A percentile compares a stretch with the other conserved stretches of the same genome.
Evolutionary conservation across 2,329 filamentous ascomycete genomes (phyloP).

Genomic region (Alternaria novae-zelandiae): DNA sequence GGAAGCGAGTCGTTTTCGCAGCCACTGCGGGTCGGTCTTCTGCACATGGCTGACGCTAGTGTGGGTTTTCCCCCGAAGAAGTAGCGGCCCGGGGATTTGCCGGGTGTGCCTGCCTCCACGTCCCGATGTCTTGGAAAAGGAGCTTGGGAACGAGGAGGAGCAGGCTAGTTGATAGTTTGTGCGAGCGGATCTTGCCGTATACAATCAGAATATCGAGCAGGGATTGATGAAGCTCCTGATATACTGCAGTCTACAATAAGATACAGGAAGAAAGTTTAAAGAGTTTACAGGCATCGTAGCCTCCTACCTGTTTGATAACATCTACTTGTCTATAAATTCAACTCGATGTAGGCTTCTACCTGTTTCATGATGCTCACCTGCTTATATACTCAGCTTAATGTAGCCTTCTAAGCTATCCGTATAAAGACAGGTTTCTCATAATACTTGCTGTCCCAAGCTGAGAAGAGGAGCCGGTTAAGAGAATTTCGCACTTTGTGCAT

Average conservation of each 20-base stretch:
- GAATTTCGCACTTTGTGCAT: neutral
- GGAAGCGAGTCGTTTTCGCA: constrained; percentile 9
- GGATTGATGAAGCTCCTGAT: neutral
- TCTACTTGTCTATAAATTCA: neutral
- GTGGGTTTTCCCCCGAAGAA: neutral
- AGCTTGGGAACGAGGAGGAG: no score
- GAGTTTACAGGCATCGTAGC: neutral
- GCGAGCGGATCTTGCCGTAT: no score
- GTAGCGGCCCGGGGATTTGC: neutral
- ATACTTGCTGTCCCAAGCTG: neutral
- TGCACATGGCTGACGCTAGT: constrained; percentile 3
- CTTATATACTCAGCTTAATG: neutral
- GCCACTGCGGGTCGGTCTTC: neutral
- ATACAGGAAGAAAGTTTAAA: neutral
- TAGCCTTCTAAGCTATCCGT: neutral
- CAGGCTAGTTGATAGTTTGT: no score
- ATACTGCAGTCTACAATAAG: neutral
- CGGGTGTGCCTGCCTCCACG: neutral
- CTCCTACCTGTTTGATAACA: neutral
- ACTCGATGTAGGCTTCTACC: neutral
- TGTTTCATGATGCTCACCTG: neutral
- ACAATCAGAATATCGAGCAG: no score
- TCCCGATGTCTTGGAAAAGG: neutral
- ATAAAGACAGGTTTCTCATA: neutral
- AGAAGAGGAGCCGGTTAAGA: neutral